Evolutionary conservation across 371 early-diverging fungal species (phyloP), one percentile per base, ranked within the genome.

Genomic region (Globomyces sp.): DNA sequence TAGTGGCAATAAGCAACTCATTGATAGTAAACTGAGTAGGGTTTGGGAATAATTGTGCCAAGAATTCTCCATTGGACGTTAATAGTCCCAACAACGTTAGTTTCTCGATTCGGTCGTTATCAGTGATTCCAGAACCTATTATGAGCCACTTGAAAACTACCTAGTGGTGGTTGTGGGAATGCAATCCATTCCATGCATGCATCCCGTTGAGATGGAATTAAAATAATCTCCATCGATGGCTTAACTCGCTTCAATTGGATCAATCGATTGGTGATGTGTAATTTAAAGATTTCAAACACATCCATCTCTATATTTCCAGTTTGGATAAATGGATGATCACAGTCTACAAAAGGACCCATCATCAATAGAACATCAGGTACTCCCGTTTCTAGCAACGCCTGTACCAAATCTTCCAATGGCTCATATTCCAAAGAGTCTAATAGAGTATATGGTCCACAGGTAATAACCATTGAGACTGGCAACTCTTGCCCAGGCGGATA

Each of bases 361-460:
- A 96, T 74, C 10, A 96, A 63, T 5, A 95, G 74, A 4, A 89
- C 81, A 72, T 94, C 89, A 1, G 96, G 95, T 50, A 76, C 69
- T 2, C 90, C 85, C 6, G 70, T 61, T 40, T 74, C 57, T 11
- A 79, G 80, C 0, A 80, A 71, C 8, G 34, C 1, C 24, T 24
- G 24, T 10, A 90, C 72, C 42, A 96, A 74, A 4, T 85, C 92
- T 8, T 81, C 79, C 61, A 95, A 78, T 0, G 95, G 92, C 65
- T 89, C 90, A 65, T 85, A 96, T 11, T 82, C 72, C 8, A 93
- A 76, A 66, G 89, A 87, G 61, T 83, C 87, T 10, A 85, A 83
- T 43, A 92, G 68, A 2, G 94, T 92, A 71, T 83, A 96, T 1
- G 96, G 96, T 0, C 96, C 96, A 0, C 89, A 74, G 2, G 94